A percentile compares a stretch with the other conserved stretches of the same genome.
These are phyloP conservation scores for Boletellus emodensis DNA, from an alignment of 768 basidiomycete species.

Conservation along the genomic window DNA sequence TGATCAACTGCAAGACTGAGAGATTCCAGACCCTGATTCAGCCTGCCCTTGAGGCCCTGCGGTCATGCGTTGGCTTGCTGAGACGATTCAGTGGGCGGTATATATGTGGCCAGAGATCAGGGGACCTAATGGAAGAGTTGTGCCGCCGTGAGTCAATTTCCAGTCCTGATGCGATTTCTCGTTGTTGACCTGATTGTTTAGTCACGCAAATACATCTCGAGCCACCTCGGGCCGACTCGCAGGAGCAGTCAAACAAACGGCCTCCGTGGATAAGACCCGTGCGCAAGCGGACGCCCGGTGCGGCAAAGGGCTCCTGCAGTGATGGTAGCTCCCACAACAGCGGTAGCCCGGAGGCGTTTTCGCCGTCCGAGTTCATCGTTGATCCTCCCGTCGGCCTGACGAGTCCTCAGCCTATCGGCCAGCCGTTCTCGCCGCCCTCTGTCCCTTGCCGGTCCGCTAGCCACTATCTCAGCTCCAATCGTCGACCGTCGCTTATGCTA, in stretches of 20 bases:
- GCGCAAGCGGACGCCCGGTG: slow-evolving; percentile 63
- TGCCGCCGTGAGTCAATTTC: slow-evolving; percentile 63
- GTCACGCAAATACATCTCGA: slow-evolving; percentile 88
- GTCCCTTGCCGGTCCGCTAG: slow-evolving; percentile 10
- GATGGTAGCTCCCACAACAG: slow-evolving; percentile 43
- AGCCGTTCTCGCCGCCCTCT: slow-evolving; percentile 22
- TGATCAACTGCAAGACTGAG: slow-evolving; percentile 85
- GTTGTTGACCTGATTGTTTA: slow-evolving; percentile 27
- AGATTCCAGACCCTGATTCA: slow-evolving; percentile 71
- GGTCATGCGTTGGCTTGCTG: slow-evolving; percentile 85
- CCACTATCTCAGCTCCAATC: slow-evolving; percentile 23
- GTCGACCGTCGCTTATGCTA: slow-evolving; percentile 21
- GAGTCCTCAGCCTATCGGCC: slow-evolving; percentile 23
- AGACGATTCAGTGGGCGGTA: slow-evolving; percentile 88
- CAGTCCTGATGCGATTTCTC: not conserved
- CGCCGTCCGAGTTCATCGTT: slow-evolving; percentile 61
- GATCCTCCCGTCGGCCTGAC: slow-evolving; percentile 34
- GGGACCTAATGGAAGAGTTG: slow-evolving; percentile 93
- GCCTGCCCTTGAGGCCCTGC: slow-evolving; percentile 77
- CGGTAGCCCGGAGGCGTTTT: slow-evolving; percentile 60
- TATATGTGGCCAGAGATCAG: slow-evolving; percentile 85
- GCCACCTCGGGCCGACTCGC: slow-evolving; percentile 50
- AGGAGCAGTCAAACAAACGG: slow-evolving; percentile 45
- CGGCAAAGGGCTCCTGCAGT: slow-evolving; percentile 42
- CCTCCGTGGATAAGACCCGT: slow-evolving; percentile 90